phyloP scores from a whole-genome alignment of 1,284 basidiomycete species.

The Ustilago tritici region DNA sequence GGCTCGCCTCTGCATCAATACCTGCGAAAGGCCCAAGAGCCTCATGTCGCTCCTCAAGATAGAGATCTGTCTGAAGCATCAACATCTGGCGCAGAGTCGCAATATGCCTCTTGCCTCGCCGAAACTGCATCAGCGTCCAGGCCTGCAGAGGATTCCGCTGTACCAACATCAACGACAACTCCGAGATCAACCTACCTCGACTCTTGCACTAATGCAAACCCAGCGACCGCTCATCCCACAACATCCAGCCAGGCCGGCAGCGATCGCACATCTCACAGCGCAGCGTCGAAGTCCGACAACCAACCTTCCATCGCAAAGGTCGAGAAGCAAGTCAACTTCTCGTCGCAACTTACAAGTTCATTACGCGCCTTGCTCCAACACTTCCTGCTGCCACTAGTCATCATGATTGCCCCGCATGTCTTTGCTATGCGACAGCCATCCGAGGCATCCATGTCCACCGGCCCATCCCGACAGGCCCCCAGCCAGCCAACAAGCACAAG shows the following conservation, averaged over 20 bases:
- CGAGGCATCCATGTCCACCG: background rate
- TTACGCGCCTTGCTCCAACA: conserved; percentile 7
- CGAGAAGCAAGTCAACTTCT: background rate
- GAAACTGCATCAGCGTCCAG: conserved; percentile 2
- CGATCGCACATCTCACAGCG: background rate
- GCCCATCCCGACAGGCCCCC: background rate
- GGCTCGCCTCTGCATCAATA: conserved; percentile 54
- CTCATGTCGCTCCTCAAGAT: background rate
- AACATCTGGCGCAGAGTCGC: background rate
- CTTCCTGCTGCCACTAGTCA: conserved; percentile 11
- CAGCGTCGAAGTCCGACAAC: background rate
- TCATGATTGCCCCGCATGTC: conserved; percentile 13
- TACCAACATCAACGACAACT: background rate
- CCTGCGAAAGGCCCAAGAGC: conserved; percentile 27
- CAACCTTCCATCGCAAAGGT: background rate
- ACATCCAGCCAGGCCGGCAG: background rate
- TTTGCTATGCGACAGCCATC: conserved; percentile 1
- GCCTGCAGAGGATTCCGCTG: background rate
- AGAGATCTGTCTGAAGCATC: background rate
- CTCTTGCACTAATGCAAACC: background rate
- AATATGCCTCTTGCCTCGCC: background rate
- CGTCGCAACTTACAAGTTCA: conserved; percentile 3
- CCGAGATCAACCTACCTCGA: background rate
- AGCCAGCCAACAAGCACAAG: background rate
- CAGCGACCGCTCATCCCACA: background rate